These are phyloP conservation scores for Rutstroemia sp. DNA, from an alignment of 2,329 filamentous ascomycete species.

Conservation along the genomic window DNA sequence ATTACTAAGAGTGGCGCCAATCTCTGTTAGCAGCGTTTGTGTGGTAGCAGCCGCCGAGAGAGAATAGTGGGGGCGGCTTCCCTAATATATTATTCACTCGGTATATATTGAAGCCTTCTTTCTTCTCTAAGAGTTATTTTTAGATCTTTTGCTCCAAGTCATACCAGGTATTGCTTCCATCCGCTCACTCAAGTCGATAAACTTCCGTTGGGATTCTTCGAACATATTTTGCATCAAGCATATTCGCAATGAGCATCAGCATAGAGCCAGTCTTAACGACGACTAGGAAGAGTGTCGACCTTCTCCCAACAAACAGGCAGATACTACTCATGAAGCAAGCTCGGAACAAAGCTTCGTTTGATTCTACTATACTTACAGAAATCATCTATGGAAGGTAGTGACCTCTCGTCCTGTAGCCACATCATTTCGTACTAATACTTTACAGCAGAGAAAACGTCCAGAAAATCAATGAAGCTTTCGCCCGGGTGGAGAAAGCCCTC, in stretches of 20 bases:
- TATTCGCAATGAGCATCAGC: not conserved
- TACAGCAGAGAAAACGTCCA: not conserved
- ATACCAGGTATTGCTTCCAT: no score
- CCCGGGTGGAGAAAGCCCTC: constrained; percentile 11
- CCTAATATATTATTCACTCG: no score
- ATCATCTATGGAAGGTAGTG: not conserved
- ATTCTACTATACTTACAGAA: not conserved
- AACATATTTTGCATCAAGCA: no score
- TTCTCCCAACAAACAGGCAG: not conserved
- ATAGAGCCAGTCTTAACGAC: not conserved
- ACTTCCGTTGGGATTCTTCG: no score
- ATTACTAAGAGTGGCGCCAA: no score
- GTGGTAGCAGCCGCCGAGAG: no score
- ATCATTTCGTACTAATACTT: not conserved
- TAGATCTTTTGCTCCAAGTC: no score
- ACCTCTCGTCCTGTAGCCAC: not conserved
- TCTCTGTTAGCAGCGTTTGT: no score
- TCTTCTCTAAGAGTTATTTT: no score
- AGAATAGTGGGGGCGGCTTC: no score
- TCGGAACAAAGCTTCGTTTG: not conserved
- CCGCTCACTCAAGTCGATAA: no score
- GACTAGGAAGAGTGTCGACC: not conserved
- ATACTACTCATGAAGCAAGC: not conserved
- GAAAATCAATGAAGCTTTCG: constrained; percentile 7
- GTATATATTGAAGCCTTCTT: no score